These are phyloP conservation scores for Geranium incanum DNA, from an alignment of 441 rosid species.

Conservation along the genomic window DNA sequence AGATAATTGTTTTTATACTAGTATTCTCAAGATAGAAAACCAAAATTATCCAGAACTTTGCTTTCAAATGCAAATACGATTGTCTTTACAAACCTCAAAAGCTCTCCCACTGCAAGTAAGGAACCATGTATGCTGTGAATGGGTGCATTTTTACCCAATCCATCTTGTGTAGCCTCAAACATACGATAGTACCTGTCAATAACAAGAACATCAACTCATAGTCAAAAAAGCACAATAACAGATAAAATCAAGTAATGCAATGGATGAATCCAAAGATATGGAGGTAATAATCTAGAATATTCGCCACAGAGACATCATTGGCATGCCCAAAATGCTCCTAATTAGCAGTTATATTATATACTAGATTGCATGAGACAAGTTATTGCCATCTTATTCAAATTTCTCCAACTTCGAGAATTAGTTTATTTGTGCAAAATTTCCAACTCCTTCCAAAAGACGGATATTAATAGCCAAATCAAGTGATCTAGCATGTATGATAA, in stretches of 20 bases:
- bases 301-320: neutral
- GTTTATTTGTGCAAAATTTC: too few species aligned
- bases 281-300: neutral
- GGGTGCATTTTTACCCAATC: conserved; percentile 91
- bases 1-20: too few species aligned
- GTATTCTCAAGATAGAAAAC: too few species aligned
- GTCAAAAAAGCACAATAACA: neutral
- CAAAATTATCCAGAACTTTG: neutral
- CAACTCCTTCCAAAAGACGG: too few species aligned
- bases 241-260: conserved; percentile 1
- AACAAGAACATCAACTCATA: neutral
- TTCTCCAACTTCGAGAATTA: too few species aligned
- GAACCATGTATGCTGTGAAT: conserved; percentile 99
- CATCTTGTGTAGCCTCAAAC: conserved; percentile 99
- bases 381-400: too few species aligned
- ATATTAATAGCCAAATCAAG: neutral
- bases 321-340: neutral
- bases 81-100: conserved; percentile 56
- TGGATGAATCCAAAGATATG: neutral
- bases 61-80: conserved; percentile 8
- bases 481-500: neutral
- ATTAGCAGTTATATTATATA: neutral
- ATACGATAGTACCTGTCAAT: conserved; percentile 81
- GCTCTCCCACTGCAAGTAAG: conserved; percentile 98
- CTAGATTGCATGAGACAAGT: neutral